Base-by-base conservation (phyloP, 106 monocot genomes). In the Triglochin maritima region DNA sequence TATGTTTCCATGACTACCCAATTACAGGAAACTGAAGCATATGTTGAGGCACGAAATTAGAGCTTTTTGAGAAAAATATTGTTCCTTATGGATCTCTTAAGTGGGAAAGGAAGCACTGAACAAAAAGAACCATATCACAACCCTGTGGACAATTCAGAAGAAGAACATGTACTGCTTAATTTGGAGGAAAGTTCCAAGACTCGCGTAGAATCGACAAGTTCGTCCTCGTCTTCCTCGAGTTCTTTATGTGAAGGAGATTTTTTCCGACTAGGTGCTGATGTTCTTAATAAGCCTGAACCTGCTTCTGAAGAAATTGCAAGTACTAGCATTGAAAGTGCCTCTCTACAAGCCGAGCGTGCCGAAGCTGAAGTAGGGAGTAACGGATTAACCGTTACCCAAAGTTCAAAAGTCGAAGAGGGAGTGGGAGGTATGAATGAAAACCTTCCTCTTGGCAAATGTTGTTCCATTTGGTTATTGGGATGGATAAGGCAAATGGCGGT, bases 171-270 rank as follows among this genome's bases (percentile, higher is more conserved):
- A 9, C 44, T 62, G 44, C 10, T 62, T 62, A 29, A 44, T 62
- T 4, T 62, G 2, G 6, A 6, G 44, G 62, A 3, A 45, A 62
- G 12, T 44, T 62, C 62, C 10, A 15, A 66, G 5, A 4, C 53
- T 53, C 52, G 29, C 4, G 7, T 6, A 11, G 10, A 66, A 53
- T 47, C 51, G 10, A 16, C 4, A 1, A 52, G 11, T 43, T 66
- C 51, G 10, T 15, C 66, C 7, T 66, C 66, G 0, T 66, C 66
- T 10, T 66, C 66, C 11, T 66, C 66, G 7, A 52, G 52, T 6
- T 64, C 64, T n/a, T 64, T 49, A 13, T 64, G 9, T 6, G 66
- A 66, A 4, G 66, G 42, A 10, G 66, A 53, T 66, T 66, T 66
- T 52, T 47, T 66, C 53, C 53, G 41, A 52, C 47, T 66, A 50